Percentiles rank a stretch among this genome's conserved stretches.
Conservation (phyloP, 148 eudicot genomes). For the Hydrangea macrophylla region DNA sequence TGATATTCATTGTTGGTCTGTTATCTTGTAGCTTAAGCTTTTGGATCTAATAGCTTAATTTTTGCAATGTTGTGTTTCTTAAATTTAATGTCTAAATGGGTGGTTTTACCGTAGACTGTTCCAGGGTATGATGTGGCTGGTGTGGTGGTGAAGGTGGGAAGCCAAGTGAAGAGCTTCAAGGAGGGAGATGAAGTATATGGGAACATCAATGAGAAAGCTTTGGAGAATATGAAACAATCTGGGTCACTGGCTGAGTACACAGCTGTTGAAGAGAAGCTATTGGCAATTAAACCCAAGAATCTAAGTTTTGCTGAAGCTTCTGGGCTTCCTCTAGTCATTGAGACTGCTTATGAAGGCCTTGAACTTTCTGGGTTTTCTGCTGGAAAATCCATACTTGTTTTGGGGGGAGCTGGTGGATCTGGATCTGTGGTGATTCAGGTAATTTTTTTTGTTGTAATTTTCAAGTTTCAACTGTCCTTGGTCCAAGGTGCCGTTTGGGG, state of each 20-base stretch:
- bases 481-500: no score
- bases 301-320: constrained; percentile 81
- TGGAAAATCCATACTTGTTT: constrained; percentile 81
- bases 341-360: constrained; percentile 93
- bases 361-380: constrained; percentile 69
- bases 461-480: no score
- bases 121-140: constrained; percentile 96
- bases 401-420: constrained; percentile 96
- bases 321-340: constrained; percentile 78
- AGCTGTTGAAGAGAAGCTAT: constrained; percentile 75
- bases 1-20: no score
- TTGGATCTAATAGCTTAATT: no score
- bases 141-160: constrained; percentile 81
- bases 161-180: constrained; percentile 61
- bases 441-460: no score
- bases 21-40: no score
- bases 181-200: constrained; percentile 94
- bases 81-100: no score
- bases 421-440: constrained; percentile 94
- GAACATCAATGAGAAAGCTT: constrained; percentile 64
- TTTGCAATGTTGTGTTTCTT: no score
- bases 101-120: constrained; percentile 54
- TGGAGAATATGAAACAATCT: constrained; percentile 65
- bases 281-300: constrained; percentile 72
- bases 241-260: constrained; percentile 93